Evolutionary conservation across 2,329 filamentous ascomycete species (phyloP).

Genomic region (Penicillium sp.): DNA sequence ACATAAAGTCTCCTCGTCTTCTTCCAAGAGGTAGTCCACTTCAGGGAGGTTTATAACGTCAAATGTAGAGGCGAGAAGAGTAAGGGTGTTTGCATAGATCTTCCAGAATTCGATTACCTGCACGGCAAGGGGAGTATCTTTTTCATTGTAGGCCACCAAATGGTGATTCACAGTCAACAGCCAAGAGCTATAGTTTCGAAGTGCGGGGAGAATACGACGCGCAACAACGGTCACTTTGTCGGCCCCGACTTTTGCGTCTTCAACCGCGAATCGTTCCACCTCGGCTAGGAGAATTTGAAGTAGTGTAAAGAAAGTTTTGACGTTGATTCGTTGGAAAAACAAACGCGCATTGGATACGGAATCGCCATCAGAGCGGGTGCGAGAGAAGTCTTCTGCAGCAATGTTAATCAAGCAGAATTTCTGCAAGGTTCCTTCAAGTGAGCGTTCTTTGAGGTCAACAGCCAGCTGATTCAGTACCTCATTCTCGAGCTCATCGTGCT

Average conservation of each 20-base stretch:
- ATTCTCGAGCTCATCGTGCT: conserved; percentile 80
- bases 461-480: conserved; percentile 81
- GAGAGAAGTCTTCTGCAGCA: conserved; percentile 76
- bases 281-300: conserved; percentile 73
- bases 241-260: conserved; percentile 46
- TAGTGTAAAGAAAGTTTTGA: conserved; percentile 75
- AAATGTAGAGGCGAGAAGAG: conserved; percentile 63
- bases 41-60: conserved; percentile 60
- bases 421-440: conserved; percentile 68
- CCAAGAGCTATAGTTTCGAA: conserved; percentile 73
- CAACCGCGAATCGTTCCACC: conserved; percentile 62
- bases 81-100: conserved; percentile 66
- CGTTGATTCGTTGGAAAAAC: conserved; percentile 77
- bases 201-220: conserved; percentile 65
- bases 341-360: conserved; percentile 53
- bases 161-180: conserved; percentile 61
- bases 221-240: conserved; percentile 63
- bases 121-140: conserved; percentile 59
- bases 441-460: conserved; percentile 71
- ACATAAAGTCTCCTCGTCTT: conserved; percentile 69
- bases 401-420: conserved; percentile 88
- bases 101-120: conserved; percentile 69
- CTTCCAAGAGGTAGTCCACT: conserved; percentile 68
- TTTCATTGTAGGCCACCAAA: conserved; percentile 57
- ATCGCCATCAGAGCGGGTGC: conserved; percentile 63